These are phyloP conservation scores for Brassica balearica DNA, from an alignment of 441 rosid species.

Conservation along the genomic window DNA sequence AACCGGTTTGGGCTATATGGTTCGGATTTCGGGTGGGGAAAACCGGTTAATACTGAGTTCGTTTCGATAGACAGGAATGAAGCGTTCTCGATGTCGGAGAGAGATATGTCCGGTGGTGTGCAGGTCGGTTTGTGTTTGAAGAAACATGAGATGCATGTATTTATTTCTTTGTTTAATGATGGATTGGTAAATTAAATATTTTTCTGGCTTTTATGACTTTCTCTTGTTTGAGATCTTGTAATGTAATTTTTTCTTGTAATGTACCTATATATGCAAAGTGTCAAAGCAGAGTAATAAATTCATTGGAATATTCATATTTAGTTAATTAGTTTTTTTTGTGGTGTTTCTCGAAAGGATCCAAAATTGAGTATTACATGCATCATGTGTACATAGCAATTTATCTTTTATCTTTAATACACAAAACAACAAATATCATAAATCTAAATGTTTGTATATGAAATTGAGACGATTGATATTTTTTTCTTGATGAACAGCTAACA, in stretches of 20 bases:
- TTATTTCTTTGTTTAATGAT: slow-evolving; percentile 5
- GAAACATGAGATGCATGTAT: slow-evolving; percentile 2
- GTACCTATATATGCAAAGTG: background rate
- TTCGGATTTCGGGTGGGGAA: slow-evolving; percentile 16
- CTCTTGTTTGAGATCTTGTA: background rate
- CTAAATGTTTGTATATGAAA: background rate
- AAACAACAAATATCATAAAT: background rate
- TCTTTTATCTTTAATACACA: background rate
- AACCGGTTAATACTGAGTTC: slow-evolving; percentile 8
- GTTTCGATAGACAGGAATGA: slow-evolving; percentile 6
- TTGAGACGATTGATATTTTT: background rate
- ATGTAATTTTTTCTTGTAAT: background rate
- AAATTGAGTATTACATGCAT: background rate
- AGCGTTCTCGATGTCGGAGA: slow-evolving; percentile 18
- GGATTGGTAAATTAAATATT: slow-evolving; percentile 3
- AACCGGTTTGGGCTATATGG: slow-evolving; percentile 8
- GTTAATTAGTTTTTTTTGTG: background rate
- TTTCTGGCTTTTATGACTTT: background rate
- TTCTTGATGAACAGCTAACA: background rate
- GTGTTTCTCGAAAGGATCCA: background rate
- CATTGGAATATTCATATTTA: background rate
- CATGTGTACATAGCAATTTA: no score
- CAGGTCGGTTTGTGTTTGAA: slow-evolving; percentile 9
- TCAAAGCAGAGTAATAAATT: background rate
- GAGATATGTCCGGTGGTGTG: slow-evolving; percentile 8